phyloP scores from a whole-genome alignment of 257 asterid species.

The Lycium barbarum region DNA sequence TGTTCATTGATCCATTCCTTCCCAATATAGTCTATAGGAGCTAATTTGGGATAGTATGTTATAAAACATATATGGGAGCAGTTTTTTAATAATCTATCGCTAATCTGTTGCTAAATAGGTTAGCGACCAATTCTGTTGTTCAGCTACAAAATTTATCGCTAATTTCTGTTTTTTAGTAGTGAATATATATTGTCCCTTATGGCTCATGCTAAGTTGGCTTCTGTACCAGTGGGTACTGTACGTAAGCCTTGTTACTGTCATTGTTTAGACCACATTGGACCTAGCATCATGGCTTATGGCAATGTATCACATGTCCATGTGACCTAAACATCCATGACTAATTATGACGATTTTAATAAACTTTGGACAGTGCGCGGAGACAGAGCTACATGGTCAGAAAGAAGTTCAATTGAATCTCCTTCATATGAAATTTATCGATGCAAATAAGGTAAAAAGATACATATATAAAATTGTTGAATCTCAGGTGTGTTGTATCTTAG shows the following conservation, averaged over 20 bases:
- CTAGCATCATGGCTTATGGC: neutral
- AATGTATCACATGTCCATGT: constrained; percentile 1
- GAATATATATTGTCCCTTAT: neutral
- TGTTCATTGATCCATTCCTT: neutral
- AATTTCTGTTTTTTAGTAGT: too few relatives aligned
- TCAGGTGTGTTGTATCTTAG: neutral
- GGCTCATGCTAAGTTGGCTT: constrained; percentile 28
- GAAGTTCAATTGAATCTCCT: neutral
- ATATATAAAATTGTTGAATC: neutral
- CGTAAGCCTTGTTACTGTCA: constrained; percentile 33
- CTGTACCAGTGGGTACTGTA: neutral
- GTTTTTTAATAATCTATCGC: too few relatives aligned
- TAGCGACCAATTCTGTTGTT: too few relatives aligned
- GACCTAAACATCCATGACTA: neutral
- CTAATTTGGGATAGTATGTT: neutral
- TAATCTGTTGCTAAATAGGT: too few relatives aligned
- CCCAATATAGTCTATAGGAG: neutral
- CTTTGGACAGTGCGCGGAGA: neutral
- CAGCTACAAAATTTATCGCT: too few relatives aligned
- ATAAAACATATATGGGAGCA: neutral
- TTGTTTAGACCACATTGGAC: neutral
- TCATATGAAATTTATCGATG: neutral
- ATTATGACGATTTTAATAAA: neutral
- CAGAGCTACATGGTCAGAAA: neutral
- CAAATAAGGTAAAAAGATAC: neutral